Evolutionary conservation across 1,284 basidiomycete species (phyloP), one percentile per base, ranked within the genome.

Genomic region (Boletus holoroseus): DNA sequence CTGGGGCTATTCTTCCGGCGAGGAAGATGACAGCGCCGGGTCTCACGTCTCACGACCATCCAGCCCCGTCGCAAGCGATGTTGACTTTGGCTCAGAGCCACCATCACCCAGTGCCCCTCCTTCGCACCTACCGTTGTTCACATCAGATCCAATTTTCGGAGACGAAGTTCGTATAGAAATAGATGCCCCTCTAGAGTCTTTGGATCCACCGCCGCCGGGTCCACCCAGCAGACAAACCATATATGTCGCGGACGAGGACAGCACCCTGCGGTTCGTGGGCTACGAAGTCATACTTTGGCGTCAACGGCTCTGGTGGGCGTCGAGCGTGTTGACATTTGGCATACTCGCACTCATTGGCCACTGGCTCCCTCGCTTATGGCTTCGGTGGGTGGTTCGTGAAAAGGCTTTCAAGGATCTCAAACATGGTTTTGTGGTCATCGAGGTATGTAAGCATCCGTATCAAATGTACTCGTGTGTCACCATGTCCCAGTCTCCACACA

Each of bases 281-380:
- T 95, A 93, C 63, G 84, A 88, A 60, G 79, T 81, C 5, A 74
- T 88, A 38, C 62, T 62, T 7, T 81, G 81, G 74, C 81, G 85
- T 46, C 76, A 80, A 44, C 73, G 76, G 63, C 55, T 87, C 5
- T 99, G 94, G 93, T 76, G 81, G 58, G 48, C 78, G 18, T 79
- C 79, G 7, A 93, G 88, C 62, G 61, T 91, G 7, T 50, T 89
- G 13, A 82, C 86, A 1, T 70, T 89, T 9, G 96, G 96, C 3
- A 69, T 83, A 7, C 72, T 98, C 30, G 87, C 82, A 8, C 77
- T 99, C 13, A 68, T 96, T 5, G 93, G 93, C 1, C 84, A 94
- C 60, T 99, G 96, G 96, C 83, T 96, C 58, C 95, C 96, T 43
- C 81, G 77, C 4, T 61, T 94, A 36, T 96, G 94, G 91, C 79